These are phyloP conservation scores for Marasmius fiardii DNA, from an alignment of 1,284 basidiomycete genomes.

Conservation along the genomic window DNA sequence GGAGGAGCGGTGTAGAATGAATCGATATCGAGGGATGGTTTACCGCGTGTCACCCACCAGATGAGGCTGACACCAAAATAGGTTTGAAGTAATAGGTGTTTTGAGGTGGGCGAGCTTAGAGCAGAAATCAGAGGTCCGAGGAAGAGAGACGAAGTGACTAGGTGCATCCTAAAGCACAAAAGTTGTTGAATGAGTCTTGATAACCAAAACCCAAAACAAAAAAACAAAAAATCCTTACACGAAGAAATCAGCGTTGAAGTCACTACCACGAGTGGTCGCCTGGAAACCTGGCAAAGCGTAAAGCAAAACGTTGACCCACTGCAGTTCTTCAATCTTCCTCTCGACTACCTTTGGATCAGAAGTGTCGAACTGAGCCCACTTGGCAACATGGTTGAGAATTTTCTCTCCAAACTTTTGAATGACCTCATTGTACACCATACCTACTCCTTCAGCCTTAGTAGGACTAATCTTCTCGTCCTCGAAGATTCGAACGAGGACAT, in stretches of 20 bases:
- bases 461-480: neutral
- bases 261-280: neutral
- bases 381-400: neutral
- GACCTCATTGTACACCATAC: neutral
- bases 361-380: neutral
- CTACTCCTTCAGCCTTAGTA: neutral
- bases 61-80: conserved; percentile 22
- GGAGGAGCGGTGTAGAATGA: conserved; percentile 21
- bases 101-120: conserved; percentile 20
- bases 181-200: too few relatives aligned
- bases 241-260: neutral
- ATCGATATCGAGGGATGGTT: conserved; percentile 22
- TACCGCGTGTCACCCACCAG: conserved; percentile 25
- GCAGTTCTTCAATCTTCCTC: neutral
- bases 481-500: neutral
- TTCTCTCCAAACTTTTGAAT: neutral
- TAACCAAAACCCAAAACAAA: too few relatives aligned
- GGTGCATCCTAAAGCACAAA: conserved; percentile 27
- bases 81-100: conserved; percentile 22
- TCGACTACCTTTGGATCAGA: neutral
- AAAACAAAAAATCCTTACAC: too few relatives aligned
- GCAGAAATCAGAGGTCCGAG: conserved; percentile 25
- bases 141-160: conserved; percentile 34
- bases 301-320: neutral
- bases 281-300: neutral